Conservation (phyloP, 2,329 filamentous ascomycete genomes). For the Ophiocordyceps sinensis region DNA sequence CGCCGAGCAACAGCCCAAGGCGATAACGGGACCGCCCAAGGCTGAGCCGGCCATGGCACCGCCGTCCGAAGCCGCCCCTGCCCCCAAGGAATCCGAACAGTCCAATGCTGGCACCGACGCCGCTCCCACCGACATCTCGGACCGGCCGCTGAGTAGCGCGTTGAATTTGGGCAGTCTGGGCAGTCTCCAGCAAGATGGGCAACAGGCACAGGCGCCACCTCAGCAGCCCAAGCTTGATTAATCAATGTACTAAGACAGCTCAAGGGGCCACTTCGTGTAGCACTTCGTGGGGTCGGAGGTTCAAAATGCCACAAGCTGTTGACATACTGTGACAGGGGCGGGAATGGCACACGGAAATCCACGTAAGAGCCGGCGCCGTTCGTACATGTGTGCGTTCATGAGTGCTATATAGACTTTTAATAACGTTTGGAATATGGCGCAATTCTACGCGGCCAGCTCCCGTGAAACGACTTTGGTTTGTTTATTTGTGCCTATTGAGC, state of each 20-base stretch:
- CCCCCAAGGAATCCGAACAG: neutral
- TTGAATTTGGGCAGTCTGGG: conserved; percentile 27
- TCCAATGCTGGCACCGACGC: too few relatives aligned
- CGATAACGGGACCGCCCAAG: neutral
- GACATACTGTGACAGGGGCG: too few relatives aligned
- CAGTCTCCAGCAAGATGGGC: neutral
- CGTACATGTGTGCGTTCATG: too few relatives aligned
- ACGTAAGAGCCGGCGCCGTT: too few relatives aligned
- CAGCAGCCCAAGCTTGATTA: neutral
- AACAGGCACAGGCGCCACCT: neutral
- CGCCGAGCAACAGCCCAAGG: too few relatives aligned
- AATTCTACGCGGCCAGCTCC: neutral
- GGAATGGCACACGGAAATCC: too few relatives aligned
- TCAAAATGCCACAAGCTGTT: too few relatives aligned
- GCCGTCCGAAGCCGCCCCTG: neutral
- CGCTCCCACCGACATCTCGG: conserved; percentile 21
- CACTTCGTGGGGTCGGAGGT: too few relatives aligned
- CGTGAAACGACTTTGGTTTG: neutral
- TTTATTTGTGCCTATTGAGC: neutral
- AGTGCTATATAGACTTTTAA: too few relatives aligned
- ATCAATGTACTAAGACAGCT: too few relatives aligned
- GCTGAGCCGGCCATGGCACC: neutral
- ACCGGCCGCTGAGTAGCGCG: conserved; percentile 25
- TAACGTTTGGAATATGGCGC: too few relatives aligned
- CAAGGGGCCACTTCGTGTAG: too few relatives aligned